Conservation (phyloP, 2,329 filamentous ascomycete species). For the Penicillium olsonii region DNA sequence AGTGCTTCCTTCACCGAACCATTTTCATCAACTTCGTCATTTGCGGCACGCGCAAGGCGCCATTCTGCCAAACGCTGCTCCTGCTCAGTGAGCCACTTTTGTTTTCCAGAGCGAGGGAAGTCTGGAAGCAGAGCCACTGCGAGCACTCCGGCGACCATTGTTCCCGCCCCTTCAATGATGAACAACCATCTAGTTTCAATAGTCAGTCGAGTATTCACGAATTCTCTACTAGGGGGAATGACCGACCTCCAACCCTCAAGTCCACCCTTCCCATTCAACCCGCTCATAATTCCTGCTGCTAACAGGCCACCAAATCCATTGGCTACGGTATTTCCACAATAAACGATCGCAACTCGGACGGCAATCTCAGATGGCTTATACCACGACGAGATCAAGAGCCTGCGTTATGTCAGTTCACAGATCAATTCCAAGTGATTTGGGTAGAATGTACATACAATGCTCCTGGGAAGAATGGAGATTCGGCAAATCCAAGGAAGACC, state of each 20-base stretch:
- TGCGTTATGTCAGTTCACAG: background rate
- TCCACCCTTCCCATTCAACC: slow-evolving; percentile 42
- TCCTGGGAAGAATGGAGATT: slow-evolving; percentile 60
- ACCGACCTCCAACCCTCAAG: slow-evolving; percentile 40
- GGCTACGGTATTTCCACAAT: slow-evolving; percentile 43
- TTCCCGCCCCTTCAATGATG: slow-evolving; percentile 43
- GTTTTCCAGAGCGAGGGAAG: slow-evolving; percentile 16
- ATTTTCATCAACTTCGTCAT: slow-evolving; percentile 24
- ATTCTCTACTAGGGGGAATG: background rate
- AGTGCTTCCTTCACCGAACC: slow-evolving; percentile 18
- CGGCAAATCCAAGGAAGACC: slow-evolving; percentile 48
- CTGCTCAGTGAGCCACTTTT: slow-evolving; percentile 22
- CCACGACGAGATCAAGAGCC: slow-evolving; percentile 49
- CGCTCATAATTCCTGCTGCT: slow-evolving; percentile 25
- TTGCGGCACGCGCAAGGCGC: slow-evolving; percentile 19
- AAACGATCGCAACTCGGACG: slow-evolving; percentile 48
- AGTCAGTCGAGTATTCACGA: background rate
- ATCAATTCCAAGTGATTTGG: too few relatives aligned
- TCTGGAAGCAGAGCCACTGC: slow-evolving; percentile 41
- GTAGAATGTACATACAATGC: slow-evolving; percentile 35
- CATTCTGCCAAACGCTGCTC: slow-evolving; percentile 23
- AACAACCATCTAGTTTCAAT: slow-evolving; percentile 33
- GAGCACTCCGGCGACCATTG: slow-evolving; percentile 34
- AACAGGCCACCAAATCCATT: slow-evolving; percentile 46
- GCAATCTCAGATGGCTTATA: slow-evolving; percentile 66